Percentiles rank a stretch among this genome's conserved stretches.
These are phyloP conservation scores for Starmerella powellii DNA, from an alignment of 805 yeast genomes.

Conservation along the genomic window DNA sequence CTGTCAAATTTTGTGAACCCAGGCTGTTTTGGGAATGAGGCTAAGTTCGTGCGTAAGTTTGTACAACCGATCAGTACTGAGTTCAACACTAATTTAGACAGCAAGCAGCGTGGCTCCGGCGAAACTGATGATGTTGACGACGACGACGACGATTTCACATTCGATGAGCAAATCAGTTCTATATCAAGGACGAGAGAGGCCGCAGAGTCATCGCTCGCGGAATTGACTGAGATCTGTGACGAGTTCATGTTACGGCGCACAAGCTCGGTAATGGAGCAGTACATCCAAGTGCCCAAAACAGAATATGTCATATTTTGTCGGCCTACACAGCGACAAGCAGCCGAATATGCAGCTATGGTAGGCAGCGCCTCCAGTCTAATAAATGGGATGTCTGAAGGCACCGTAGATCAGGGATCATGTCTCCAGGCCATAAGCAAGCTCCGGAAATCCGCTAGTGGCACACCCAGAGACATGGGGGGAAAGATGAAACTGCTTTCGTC, in stretches of 20 bases:
- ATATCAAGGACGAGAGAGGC: constrained; percentile 39
- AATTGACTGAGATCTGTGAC: constrained; percentile 51
- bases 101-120: no score
- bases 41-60: constrained; percentile 37
- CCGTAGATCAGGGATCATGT: constrained; percentile 25
- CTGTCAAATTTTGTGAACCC: constrained; percentile 78
- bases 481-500: constrained; percentile 52
- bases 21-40: constrained; percentile 55
- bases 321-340: constrained; percentile 39
- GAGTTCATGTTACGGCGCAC: constrained; percentile 56
- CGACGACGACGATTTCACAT: no score
- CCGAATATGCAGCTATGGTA: not conserved
- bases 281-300: constrained; percentile 56
- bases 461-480: constrained; percentile 35
- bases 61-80: constrained; percentile 48
- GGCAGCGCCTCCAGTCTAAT: not conserved
- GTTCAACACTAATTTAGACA: not conserved
- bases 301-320: constrained; percentile 68
- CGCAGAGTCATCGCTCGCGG: constrained; percentile 45
- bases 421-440: constrained; percentile 44
- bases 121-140: not conserved
- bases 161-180: no score
- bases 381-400: not conserved
- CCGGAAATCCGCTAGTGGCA: constrained; percentile 14
- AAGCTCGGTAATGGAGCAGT: constrained; percentile 44